A percentile compares a stretch with the other conserved stretches of the same genome.
Conservation (phyloP, 2,329 filamentous ascomycete species). For the Drechslerella coelobrocha region DNA sequence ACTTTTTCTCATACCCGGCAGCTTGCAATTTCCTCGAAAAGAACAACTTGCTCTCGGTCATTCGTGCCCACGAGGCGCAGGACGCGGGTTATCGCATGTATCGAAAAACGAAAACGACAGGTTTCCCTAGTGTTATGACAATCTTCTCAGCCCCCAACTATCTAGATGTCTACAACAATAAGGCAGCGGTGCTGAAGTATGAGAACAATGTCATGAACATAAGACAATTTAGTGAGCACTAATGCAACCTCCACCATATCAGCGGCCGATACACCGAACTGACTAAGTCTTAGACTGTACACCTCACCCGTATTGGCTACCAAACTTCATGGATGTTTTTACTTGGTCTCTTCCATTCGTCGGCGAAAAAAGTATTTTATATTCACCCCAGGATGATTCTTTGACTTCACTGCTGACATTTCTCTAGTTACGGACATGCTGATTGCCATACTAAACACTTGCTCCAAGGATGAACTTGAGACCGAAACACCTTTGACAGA, state of each 20-base stretch:
- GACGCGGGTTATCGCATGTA: constrained; percentile 99
- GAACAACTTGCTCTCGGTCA: constrained; percentile 96
- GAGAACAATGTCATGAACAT: constrained; percentile 99
- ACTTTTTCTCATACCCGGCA: constrained; percentile 98
- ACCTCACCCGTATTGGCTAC: constrained; percentile 97
- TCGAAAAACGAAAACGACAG: constrained; percentile 94
- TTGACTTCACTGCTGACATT: constrained; percentile 4
- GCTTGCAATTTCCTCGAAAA: constrained; percentile 98
- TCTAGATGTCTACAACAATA: constrained; percentile 99
- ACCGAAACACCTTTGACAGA: constrained; percentile 79
- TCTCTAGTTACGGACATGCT: constrained; percentile 89
- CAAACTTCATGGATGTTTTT: constrained; percentile 99
- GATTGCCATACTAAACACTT: constrained; percentile 96
- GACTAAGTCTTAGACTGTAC: constrained; percentile 71
- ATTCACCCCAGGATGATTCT: not conserved
- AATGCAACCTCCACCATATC: constrained; percentile 1
- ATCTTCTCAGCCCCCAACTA: constrained; percentile 99
- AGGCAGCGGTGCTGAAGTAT: constrained; percentile 97
- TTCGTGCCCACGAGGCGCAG: constrained; percentile 96
- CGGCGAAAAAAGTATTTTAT: constrained; percentile 74
- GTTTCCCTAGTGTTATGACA: constrained; percentile 99
- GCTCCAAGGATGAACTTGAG: constrained; percentile 97
- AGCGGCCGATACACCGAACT: not conserved
- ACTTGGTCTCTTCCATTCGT: constrained; percentile 99
- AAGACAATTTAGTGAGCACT: constrained; percentile 76